Evolutionary conservation across 306 rosid genomes (phyloP).

Genomic region (Cucurbita maxima): DNA sequence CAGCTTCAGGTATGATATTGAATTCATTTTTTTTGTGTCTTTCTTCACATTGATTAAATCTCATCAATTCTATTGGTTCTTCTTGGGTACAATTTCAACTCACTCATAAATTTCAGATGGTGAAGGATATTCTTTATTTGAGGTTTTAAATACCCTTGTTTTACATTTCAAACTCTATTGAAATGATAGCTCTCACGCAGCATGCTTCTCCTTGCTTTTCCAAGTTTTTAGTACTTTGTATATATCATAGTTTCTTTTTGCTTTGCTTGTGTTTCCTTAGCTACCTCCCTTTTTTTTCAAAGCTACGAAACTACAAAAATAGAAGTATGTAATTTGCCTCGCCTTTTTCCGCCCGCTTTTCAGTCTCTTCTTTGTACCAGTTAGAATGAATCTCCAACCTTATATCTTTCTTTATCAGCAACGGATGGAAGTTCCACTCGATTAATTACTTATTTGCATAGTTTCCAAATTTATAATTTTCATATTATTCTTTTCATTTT

Average conservation of each 20-base stretch:
- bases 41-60: background rate
- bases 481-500: constrained; percentile 9
- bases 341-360: background rate
- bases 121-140: background rate
- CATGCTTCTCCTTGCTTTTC: background rate
- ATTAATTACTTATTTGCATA: background rate
- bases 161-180: background rate
- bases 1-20: constrained; percentile 34
- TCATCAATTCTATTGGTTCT: background rate
- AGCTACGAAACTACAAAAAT: background rate
- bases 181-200: background rate
- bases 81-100: background rate
- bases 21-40: background rate
- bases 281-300: background rate
- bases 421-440: background rate
- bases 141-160: background rate
- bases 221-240: background rate
- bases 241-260: background rate
- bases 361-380: background rate
- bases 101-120: background rate
- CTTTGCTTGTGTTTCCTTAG: background rate
- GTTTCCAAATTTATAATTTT: background rate
- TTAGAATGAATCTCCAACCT: background rate
- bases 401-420: background rate
- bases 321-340: background rate